Conservation (phyloP, 345 rosid genomes). For the Murraya paniculata region DNA sequence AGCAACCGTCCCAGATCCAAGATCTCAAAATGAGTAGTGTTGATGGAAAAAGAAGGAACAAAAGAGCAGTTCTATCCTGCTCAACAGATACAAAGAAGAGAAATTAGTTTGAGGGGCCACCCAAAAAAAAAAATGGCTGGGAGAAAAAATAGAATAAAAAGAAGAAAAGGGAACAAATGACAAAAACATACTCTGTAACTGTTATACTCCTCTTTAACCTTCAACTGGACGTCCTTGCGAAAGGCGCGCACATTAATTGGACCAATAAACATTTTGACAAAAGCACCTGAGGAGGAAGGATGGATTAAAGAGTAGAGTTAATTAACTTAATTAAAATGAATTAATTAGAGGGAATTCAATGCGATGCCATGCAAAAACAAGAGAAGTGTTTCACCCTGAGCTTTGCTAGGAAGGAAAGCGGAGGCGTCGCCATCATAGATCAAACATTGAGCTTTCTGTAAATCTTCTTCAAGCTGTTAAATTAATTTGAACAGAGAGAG, state of each 20-base stretch:
- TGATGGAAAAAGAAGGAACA: conserved; percentile 88
- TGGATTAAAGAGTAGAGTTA: no score
- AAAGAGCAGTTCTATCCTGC: conserved; percentile 95
- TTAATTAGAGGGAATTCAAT: no score
- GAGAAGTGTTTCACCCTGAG: conserved; percentile 48
- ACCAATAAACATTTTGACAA: conserved; percentile 83
- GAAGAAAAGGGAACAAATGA: neutral
- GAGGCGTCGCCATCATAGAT: conserved; percentile 83
- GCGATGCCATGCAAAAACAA: no score
- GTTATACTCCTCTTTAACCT: conserved; percentile 98
- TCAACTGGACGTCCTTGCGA: conserved; percentile 78
- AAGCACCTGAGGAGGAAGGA: conserved; percentile 41
- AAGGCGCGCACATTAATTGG: conserved; percentile 91
- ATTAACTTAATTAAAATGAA: no score
- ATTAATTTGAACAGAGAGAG: neutral
- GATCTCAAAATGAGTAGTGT: conserved; percentile 68
- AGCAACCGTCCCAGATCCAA: conserved; percentile 84
- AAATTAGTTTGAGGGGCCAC: neutral
- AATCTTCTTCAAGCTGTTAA: conserved; percentile 76
- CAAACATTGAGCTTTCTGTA: conserved; percentile 71
- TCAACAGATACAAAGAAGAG: conserved; percentile 20
- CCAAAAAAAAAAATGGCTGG: no score
- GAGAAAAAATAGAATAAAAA: neutral
- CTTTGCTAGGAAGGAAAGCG: conserved; percentile 65
- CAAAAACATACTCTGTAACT: conserved; percentile 62